phyloP scores from a whole-genome alignment of 805 yeast species.

The Yamadazyma tumulicola region DNA sequence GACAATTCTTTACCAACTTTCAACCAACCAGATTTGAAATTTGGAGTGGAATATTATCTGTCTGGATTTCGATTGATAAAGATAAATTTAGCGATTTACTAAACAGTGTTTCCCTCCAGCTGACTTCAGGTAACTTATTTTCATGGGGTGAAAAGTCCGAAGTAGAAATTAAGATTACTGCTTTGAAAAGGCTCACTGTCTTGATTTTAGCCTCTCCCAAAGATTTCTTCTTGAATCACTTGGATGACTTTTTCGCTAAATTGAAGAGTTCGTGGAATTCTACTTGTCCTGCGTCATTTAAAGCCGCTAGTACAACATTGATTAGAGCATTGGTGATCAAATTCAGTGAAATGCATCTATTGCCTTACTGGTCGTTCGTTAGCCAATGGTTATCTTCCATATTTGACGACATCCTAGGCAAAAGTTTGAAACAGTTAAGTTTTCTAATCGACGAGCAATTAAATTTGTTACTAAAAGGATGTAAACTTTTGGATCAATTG shows the following conservation, averaged over 20 bases:
- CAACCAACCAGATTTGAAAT: conserved; percentile 18
- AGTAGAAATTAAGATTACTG: conserved; percentile 46
- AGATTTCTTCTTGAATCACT: conserved; percentile 50
- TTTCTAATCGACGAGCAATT: conserved; percentile 35
- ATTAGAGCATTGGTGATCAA: conserved; percentile 63
- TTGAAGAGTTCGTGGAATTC: conserved; percentile 28
- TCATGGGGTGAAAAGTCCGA: conserved; percentile 70
- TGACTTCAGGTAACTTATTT: conserved; percentile 47
- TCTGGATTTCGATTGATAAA: conserved; percentile 65
- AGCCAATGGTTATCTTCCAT: conserved; percentile 58
- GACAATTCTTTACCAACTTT: conserved; percentile 46
- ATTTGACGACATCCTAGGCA: conserved; percentile 22
- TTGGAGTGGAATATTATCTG: conserved; percentile 56
- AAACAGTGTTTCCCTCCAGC: conserved; percentile 4
- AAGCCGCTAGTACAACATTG: conserved; percentile 48
- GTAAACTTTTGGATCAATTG: conserved; percentile 76
- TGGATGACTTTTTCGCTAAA: conserved; percentile 46
- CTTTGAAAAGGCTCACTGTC: conserved; percentile 62
- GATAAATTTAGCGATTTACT: conserved; percentile 42
- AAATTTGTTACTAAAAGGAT: conserved; percentile 50
- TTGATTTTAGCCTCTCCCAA: conserved; percentile 58
- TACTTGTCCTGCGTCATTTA: conserved; percentile 31
- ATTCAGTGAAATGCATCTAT: conserved; percentile 60
- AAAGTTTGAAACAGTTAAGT: conserved; percentile 20
- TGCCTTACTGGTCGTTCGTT: conserved; percentile 67